Percentiles rank a stretch among this genome's conserved stretches.
Evolutionary conservation across 208 protist genomes (phyloP).

Genomic region (Leishmania major): DNA sequence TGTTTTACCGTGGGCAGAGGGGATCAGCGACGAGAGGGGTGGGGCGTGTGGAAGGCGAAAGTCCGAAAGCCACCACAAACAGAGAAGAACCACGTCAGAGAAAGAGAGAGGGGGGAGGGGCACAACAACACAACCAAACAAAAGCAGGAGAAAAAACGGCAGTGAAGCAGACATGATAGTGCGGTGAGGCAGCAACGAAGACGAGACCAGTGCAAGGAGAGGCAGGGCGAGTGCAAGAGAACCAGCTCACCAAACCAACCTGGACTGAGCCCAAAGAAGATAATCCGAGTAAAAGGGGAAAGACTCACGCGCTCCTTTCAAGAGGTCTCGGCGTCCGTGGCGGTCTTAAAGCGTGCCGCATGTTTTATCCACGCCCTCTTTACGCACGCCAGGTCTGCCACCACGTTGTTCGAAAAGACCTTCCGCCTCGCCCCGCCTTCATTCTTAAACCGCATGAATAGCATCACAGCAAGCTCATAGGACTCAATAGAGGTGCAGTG

Average conservation of each 20-base stretch:
- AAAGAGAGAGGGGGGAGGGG: not conserved
- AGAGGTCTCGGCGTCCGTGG: too few species aligned
- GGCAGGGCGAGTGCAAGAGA: not conserved
- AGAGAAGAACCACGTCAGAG: not conserved
- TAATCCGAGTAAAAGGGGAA: not conserved
- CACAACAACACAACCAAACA: not conserved
- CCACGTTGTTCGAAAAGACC: not conserved
- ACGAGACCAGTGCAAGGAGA: not conserved
- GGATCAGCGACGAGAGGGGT: not conserved
- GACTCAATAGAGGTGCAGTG: not conserved
- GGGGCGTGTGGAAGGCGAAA: not conserved
- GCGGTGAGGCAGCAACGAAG: not conserved
- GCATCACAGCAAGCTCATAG: conserved; percentile 16
- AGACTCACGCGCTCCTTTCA: not conserved
- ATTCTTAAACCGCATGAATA: conserved; percentile 2
- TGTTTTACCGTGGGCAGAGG: not conserved
- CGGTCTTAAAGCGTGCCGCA: not conserved
- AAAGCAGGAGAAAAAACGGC: not conserved
- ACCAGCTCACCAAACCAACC: not conserved
- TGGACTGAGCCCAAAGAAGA: not conserved
- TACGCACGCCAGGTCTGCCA: not conserved
- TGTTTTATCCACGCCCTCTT: not conserved
- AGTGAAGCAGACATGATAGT: not conserved
- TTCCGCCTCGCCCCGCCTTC: not conserved
- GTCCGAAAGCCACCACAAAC: not conserved